Percentiles rank a stretch among this genome's conserved stretches.
These are phyloP conservation scores for Trichoderma pleuroti DNA, from an alignment of 2,329 filamentous ascomycete species.

Conservation along the genomic window DNA sequence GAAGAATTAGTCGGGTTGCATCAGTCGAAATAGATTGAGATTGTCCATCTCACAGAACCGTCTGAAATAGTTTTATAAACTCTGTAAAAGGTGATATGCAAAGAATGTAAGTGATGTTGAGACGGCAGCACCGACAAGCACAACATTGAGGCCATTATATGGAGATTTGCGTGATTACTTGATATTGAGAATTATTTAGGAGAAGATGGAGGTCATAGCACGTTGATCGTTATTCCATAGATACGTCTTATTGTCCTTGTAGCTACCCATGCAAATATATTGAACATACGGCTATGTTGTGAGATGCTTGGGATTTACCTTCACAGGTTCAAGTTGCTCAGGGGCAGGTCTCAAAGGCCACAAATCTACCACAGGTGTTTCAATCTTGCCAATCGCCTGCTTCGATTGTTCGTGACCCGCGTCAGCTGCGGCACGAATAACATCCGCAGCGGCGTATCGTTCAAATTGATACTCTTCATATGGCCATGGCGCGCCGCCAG, in stretches of 20 bases:
- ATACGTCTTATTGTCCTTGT: neutral
- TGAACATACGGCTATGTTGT: neutral
- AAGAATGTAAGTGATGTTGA: neutral
- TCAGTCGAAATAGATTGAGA: no score
- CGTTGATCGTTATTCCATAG: neutral
- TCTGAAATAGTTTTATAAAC: neutral
- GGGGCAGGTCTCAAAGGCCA: slow-evolving; percentile 12
- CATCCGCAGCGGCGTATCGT: slow-evolving; percentile 8
- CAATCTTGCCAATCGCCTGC: neutral
- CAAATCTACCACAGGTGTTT: slow-evolving; percentile 1
- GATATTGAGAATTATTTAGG: neutral
- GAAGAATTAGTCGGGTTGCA: no score
- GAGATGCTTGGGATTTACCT: neutral
- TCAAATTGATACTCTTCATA: neutral
- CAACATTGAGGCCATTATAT: neutral
- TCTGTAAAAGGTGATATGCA: neutral
- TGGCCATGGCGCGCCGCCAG: neutral
- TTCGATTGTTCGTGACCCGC: neutral
- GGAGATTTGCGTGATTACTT: neutral
- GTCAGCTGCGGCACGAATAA: slow-evolving; percentile 13
- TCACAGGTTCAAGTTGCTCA: slow-evolving; percentile 9
- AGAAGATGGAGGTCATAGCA: neutral
- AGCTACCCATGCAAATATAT: neutral
- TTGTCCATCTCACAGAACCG: neutral
- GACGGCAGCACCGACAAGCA: neutral